These are phyloP conservation scores for Avena sativa DNA, from an alignment of 176 grass and related monocot species.

Conservation along the genomic window DNA sequence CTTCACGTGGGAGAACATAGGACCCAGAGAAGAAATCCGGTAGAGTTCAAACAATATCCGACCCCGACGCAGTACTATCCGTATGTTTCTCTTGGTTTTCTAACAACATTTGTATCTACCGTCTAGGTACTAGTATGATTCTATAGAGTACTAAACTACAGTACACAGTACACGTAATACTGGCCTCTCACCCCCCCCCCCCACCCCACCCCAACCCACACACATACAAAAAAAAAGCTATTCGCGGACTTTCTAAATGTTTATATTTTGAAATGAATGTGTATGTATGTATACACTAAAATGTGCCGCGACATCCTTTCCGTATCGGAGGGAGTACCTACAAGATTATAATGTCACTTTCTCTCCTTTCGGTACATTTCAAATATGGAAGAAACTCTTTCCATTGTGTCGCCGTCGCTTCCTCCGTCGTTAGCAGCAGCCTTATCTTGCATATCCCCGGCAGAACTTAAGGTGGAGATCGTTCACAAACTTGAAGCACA, in stretches of 20 bases:
- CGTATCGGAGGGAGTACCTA: too few relatives aligned
- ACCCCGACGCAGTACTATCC: background rate
- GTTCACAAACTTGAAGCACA: background rate
- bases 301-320: too few relatives aligned
- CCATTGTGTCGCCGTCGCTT: background rate
- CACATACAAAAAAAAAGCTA: too few relatives aligned
- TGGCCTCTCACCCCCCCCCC: too few relatives aligned
- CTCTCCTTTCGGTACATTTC: conserved; percentile 4
- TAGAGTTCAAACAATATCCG: background rate
- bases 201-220: too few relatives aligned
- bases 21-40: background rate
- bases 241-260: too few relatives aligned
- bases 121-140: too few relatives aligned
- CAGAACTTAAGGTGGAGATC: background rate
- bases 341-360: background rate
- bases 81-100: background rate
- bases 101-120: background rate
- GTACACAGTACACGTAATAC: background rate
- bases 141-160: too few relatives aligned
- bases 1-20: background rate
- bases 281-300: too few relatives aligned
- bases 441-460: background rate
- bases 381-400: background rate
- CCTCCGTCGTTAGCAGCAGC: background rate
- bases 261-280: too few relatives aligned